These are phyloP conservation scores for Globisporangium middletonii DNA, from an alignment of 352 stramenopile species.

Conservation along the genomic window DNA sequence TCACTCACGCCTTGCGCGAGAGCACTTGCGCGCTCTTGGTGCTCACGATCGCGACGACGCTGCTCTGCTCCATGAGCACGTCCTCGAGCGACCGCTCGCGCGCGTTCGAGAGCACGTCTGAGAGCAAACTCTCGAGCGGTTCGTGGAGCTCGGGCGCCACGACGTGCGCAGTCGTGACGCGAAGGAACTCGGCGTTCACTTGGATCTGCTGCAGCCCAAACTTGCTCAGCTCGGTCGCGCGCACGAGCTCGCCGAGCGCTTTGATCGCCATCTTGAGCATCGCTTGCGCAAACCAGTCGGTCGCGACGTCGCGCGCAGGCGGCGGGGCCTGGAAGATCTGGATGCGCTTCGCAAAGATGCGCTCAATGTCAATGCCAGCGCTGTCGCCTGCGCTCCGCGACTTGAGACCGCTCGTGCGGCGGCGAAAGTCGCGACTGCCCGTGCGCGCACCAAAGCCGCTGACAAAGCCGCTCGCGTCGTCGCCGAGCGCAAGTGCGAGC, in stretches of 20 bases:
- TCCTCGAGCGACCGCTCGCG: conserved; percentile 58
- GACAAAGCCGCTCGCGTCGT: conserved; percentile 52
- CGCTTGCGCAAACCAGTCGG: conserved; percentile 52
- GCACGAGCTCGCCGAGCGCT: conserved; percentile 62
- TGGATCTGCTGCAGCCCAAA: conserved; percentile 78
- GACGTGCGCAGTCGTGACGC: conserved; percentile 42
- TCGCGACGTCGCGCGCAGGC: conserved; percentile 32
- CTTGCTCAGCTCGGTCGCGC: conserved; percentile 49
- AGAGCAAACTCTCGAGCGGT: conserved; percentile 60
- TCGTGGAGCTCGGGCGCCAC: conserved; percentile 47
- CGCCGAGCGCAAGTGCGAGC: conserved; percentile 49
- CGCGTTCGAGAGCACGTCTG: conserved; percentile 69
- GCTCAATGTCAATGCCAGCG: conserved; percentile 66
- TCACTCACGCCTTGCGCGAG: conserved; percentile 29
- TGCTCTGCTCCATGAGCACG: conserved; percentile 78
- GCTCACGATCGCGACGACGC: conserved; percentile 76
- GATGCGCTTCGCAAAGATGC: conserved; percentile 78
- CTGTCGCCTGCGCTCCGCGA: conserved; percentile 37
- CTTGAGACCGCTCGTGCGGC: conserved; percentile 43
- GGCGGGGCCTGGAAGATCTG: conserved; percentile 44
- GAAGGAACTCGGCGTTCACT: conserved; percentile 71
- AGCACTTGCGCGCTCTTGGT: conserved; percentile 70
- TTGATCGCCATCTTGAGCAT: conserved; percentile 84
- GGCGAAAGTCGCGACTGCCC: conserved; percentile 54
- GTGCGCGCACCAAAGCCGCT: conserved; percentile 33